Percentiles rank a stretch among this genome's conserved stretches.
Conservation (phyloP, 192 early-diverging fungal species). For the Entomortierella chlamydospora region DNA sequence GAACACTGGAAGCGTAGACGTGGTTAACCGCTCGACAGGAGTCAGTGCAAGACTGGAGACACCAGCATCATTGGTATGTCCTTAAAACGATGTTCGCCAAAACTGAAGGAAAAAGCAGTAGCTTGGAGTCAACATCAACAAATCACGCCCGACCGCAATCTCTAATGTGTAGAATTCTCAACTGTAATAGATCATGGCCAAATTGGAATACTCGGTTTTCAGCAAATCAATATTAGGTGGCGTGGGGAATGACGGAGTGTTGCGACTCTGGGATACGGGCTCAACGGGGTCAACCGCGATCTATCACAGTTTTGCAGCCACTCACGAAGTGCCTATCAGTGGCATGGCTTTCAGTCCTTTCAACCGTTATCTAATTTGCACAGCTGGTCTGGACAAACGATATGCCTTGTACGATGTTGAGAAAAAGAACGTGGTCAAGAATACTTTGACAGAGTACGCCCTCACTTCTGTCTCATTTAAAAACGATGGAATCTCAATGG, state of each 20-base stretch:
- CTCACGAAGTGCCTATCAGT: conserved; percentile 49
- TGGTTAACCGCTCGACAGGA: conserved; percentile 32
- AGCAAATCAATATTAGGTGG: conserved; percentile 53
- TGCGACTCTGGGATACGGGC: conserved; percentile 59
- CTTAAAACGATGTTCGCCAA: neutral
- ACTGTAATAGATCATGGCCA: conserved; percentile 27
- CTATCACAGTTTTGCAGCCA: conserved; percentile 48
- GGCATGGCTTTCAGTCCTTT: conserved; percentile 58
- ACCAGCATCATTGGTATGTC: conserved; percentile 28
- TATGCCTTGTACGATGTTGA: conserved; percentile 59
- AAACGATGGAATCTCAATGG: conserved; percentile 56
- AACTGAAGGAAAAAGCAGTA: neutral
- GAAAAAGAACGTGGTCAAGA: conserved; percentile 54
- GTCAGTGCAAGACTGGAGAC: conserved; percentile 24
- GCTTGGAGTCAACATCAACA: too few relatives aligned
- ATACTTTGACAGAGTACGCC: conserved; percentile 41
- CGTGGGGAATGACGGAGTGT: conserved; percentile 50
- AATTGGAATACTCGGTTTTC: conserved; percentile 53
- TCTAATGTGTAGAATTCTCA: too few relatives aligned
- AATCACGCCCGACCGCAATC: too few relatives aligned
- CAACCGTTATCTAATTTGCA: conserved; percentile 56
- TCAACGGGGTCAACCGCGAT: conserved; percentile 33
- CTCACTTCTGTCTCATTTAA: conserved; percentile 56
- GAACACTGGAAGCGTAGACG: conserved; percentile 28
- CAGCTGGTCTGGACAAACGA: conserved; percentile 51